Base-by-base conservation (phyloP, 2,329 filamentous ascomycete genomes). In the Penicillium aurantiogriseum region DNA sequence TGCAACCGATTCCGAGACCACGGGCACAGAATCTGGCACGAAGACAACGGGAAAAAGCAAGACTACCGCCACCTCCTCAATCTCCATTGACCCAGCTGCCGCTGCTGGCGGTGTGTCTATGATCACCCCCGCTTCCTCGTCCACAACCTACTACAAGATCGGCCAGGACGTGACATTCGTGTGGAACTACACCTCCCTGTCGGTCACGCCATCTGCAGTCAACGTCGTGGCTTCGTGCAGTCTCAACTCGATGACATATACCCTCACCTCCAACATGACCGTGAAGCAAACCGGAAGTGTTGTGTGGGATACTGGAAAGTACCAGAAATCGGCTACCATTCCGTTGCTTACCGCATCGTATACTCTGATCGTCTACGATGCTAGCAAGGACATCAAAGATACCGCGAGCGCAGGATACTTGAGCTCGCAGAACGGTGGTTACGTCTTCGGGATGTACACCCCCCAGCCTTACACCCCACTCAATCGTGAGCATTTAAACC, bases 131-230 rank as follows among this genome's bases (percentile, higher is more conserved):
- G 76, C 77, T 49, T 69, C 77, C 9, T 70, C 77, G 9, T 76
- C 79, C 17, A 74, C 80, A 5, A 80, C 81, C 54, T 88, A 83
- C 74, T 88, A 85, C 79, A 88, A 87, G 71, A 82, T 88, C 63
- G 83, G 83, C 19, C 79, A 88, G 44, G 79, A 77, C 58, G 75
- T 88, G 31, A 88, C 85, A 0, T 87, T 88, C 63, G 81, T 78
- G 21, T 89, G 86, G 86, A 88, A 89, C 73, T 88, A 88, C 73
- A 89, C 86, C 15, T 86, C 83, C 11, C 75, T 88, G 25, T 80
- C 77, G 21, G 77, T 82, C 19, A 84, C 83, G 0, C 86, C 86
- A 0, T 77, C 79, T 1, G 80, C 79, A 43, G 76, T 89, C 64
- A 84, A 88, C 63, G 79, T 88, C 38, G 73, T 88, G 43, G 86